Evolutionary conservation across 176 grass and related monocot species (phyloP).

Genomic region (Tillandsia leiboldiana): DNA sequence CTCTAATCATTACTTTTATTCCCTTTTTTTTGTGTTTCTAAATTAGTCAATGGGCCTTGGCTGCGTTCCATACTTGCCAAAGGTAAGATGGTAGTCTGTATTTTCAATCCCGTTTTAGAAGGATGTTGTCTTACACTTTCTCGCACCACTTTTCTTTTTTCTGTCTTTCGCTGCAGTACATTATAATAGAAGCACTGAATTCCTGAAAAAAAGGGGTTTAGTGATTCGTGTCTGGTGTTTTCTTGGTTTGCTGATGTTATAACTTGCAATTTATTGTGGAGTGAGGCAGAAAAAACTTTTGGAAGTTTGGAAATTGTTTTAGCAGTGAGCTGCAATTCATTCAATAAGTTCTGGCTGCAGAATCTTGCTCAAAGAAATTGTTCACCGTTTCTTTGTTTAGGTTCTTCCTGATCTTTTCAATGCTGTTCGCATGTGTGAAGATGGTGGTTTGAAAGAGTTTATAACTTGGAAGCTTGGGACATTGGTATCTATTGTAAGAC

Average conservation of each 20-base stretch:
- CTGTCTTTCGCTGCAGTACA: not conserved
- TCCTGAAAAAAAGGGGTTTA: no score
- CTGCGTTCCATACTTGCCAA: slow-evolving; percentile 93
- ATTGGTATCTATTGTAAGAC: slow-evolving; percentile 88
- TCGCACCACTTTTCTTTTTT: not conserved
- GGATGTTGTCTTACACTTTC: not conserved
- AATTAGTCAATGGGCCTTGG: slow-evolving; percentile 95
- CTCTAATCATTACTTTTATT: slow-evolving; percentile 20
- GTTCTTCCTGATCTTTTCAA: slow-evolving; percentile 94
- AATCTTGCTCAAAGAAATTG: slow-evolving; percentile 17
- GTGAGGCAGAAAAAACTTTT: not conserved
- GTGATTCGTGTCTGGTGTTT: no score
- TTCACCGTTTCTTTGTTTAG: slow-evolving; percentile 35
- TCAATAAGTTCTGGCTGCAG: no score
- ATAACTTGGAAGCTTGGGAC: slow-evolving; percentile 99
- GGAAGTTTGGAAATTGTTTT: not conserved
- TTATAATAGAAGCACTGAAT: no score
- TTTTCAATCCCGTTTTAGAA: not conserved
- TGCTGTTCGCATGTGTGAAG: slow-evolving; percentile 88
- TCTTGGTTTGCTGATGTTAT: no score
- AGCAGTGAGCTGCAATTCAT: not conserved
- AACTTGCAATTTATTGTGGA: no score
- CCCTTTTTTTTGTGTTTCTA: slow-evolving; percentile 28
- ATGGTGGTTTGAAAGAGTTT: slow-evolving; percentile 94
- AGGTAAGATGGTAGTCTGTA: slow-evolving; percentile 49